Percentiles rank a stretch among this genome's conserved stretches.
phyloP scores from a whole-genome alignment of 2,329 filamentous ascomycete genomes.

The Magnaporthiopsis incrustans region DNA sequence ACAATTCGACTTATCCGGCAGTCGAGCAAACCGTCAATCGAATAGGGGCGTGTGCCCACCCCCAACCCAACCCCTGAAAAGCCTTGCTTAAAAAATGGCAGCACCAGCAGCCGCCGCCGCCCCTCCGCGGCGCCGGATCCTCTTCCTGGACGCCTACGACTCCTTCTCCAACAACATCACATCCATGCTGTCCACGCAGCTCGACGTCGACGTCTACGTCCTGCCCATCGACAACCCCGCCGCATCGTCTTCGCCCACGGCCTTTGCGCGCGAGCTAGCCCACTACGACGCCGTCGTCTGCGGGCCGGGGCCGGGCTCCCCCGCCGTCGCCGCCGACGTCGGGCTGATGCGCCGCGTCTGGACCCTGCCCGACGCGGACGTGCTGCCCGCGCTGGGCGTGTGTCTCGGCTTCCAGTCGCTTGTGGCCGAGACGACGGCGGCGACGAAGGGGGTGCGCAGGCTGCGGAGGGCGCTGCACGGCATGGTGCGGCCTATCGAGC shows the following conservation, averaged over 20 bases:
- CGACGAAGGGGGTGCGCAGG: conserved; percentile 41
- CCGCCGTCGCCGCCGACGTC: conserved; percentile 63
- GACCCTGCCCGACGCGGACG: conserved; percentile 47
- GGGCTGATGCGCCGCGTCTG: conserved; percentile 76
- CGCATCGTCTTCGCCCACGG: conserved; percentile 17
- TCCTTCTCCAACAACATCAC: conserved; percentile 96
- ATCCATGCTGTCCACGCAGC: conserved; percentile 63
- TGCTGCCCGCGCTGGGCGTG: conserved; percentile 76
- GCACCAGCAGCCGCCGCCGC: not conserved
- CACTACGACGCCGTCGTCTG: conserved; percentile 79
- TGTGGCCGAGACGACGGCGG: conserved; percentile 45
- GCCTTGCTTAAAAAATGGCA: too few species aligned
- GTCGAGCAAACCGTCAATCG: not conserved
- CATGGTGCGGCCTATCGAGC: conserved; percentile 62
- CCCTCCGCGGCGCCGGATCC: conserved; percentile 37
- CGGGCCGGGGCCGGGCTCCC: conserved; percentile 83
- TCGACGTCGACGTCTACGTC: conserved; percentile 60
- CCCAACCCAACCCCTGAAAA: not conserved
- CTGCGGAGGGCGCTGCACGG: conserved; percentile 73
- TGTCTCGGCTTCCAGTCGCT: conserved; percentile 86
- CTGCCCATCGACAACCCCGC: conserved; percentile 62
- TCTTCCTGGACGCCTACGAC: conserved; percentile 94
- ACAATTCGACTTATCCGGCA: not conserved
- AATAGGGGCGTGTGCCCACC: not conserved
- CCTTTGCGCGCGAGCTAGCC: conserved; percentile 38